phyloP scores from a whole-genome alignment of 495 filamentous ascomycete genomes.

The Cercophora newfieldiana region DNA sequence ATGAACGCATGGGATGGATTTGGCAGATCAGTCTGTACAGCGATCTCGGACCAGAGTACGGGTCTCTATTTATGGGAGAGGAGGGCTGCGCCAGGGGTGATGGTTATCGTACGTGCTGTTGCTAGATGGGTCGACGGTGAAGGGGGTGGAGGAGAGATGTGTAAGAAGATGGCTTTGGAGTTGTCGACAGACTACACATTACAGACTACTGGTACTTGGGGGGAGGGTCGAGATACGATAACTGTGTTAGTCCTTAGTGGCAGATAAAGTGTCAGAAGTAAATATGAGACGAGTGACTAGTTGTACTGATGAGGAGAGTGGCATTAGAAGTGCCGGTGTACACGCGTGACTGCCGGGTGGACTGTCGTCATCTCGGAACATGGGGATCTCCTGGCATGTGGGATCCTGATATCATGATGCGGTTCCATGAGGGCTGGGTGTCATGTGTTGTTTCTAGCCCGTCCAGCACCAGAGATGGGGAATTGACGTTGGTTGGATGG shows the following conservation, averaged over 20 bases:
- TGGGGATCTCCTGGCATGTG: background rate
- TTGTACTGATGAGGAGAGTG: background rate
- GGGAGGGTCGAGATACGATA: background rate
- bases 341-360: background rate
- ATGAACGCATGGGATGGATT: too few relatives aligned
- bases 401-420: background rate
- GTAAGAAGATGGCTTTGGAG: background rate
- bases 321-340: background rate
- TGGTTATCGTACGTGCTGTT: too few relatives aligned
- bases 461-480: too few relatives aligned
- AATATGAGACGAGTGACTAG: background rate
- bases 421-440: background rate
- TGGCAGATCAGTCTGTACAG: too few relatives aligned
- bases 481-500: too few relatives aligned
- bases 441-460: background rate
- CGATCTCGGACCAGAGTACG: too few relatives aligned
- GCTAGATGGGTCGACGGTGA: too few relatives aligned
- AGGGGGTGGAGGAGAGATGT: background rate
- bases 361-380: background rate
- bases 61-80: too few relatives aligned
- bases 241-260: background rate
- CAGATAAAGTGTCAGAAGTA: background rate
- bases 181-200: background rate
- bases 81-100: too few relatives aligned
- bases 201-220: background rate